These are phyloP conservation scores for Linnemannia schmuckeri DNA, from an alignment of 192 early-diverging fungal genomes.

Conservation along the genomic window DNA sequence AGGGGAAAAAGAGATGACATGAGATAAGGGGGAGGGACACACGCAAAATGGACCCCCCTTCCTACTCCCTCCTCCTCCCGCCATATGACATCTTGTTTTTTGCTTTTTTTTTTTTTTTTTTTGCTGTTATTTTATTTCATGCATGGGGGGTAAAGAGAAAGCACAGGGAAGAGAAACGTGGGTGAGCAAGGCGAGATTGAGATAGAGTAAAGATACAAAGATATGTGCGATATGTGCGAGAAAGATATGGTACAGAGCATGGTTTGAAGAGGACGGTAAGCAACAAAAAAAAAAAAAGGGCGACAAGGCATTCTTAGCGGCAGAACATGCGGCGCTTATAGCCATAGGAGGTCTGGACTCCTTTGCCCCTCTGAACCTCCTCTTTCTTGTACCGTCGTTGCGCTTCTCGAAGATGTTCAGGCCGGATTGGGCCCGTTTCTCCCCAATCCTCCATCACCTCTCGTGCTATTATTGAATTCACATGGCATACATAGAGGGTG, in stretches of 20 bases:
- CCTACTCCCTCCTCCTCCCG: too few relatives aligned
- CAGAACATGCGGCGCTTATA: slow-evolving; percentile 52
- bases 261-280: background rate
- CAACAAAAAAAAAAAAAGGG: too few relatives aligned
- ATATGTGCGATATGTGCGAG: background rate
- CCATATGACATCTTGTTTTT: too few relatives aligned
- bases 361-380: slow-evolving; percentile 26
- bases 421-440: slow-evolving; percentile 79
- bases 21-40: too few relatives aligned
- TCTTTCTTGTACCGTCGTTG: slow-evolving; percentile 80
- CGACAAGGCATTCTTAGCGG: background rate
- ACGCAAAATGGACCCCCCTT: too few relatives aligned
- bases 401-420: slow-evolving; percentile 90
- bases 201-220: background rate
- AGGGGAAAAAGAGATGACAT: background rate
- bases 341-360: slow-evolving; percentile 24
- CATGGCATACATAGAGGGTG: background rate
- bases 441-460: slow-evolving; percentile 87
- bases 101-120: too few relatives aligned
- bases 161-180: too few relatives aligned
- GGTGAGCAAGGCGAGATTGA: too few relatives aligned
- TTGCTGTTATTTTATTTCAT: too few relatives aligned
- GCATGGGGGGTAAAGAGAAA: too few relatives aligned
- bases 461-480: slow-evolving; percentile 62
- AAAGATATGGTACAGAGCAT: background rate